These are phyloP conservation scores for Sugiyamaella castrensis DNA, from an alignment of 1,139 yeast species.

Conservation along the genomic window DNA sequence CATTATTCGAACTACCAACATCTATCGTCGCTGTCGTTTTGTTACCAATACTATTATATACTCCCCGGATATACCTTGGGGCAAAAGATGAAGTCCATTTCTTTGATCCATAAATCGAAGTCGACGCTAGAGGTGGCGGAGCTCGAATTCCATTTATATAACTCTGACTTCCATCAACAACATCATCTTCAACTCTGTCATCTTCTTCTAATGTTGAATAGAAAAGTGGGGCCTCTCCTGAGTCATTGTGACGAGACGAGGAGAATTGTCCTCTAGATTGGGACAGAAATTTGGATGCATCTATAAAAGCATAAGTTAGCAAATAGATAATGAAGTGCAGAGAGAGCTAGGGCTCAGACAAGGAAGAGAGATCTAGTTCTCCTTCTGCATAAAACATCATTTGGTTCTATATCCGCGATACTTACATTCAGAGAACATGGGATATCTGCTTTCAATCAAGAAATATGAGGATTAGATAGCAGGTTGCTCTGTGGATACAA, in stretches of 20 bases:
- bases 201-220: conserved; percentile 31
- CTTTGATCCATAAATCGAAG: conserved; percentile 25
- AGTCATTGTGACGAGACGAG: conserved; percentile 1
- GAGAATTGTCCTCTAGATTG: conserved; percentile 35
- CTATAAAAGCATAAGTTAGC: conserved; percentile 20
- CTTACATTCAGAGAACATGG: conserved; percentile 24
- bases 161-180: conserved; percentile 2
- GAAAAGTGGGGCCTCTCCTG: conserved; percentile 34
- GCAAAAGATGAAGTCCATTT: conserved; percentile 25
- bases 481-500: no score
- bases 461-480: no score
- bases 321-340: neutral
- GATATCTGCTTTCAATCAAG: no score
- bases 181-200: conserved; percentile 20
- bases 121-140: neutral
- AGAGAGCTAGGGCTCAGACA: neutral
- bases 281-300: conserved; percentile 41
- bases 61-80: conserved; percentile 16
- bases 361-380: no score
- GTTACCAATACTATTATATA: neutral
- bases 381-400: neutral
- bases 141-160: no score
- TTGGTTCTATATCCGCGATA: no score
- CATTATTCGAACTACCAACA: conserved; percentile 8
- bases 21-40: neutral